Conservation (phyloP, 148 eudicot species). For the Persicaria maculosa region DNA sequence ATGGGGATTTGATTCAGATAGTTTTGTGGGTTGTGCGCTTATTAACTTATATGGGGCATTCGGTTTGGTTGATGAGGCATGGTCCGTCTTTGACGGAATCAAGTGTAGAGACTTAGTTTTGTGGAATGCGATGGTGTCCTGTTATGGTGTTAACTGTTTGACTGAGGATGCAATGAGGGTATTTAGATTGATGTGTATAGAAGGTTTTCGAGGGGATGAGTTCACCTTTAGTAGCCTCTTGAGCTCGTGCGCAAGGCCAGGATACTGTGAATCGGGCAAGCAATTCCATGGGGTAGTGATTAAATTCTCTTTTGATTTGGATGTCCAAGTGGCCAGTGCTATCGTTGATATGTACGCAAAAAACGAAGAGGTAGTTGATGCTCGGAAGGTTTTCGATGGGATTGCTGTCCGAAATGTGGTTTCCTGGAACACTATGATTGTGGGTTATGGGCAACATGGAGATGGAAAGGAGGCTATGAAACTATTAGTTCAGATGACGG, state of each 20-base stretch:
- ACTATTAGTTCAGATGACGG: conserved; percentile 35
- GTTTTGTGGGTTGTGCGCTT: conserved; percentile 36
- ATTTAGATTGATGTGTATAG: conserved; percentile 32
- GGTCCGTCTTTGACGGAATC: conserved; percentile 34
- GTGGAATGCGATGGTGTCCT: conserved; percentile 61
- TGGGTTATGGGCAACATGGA: conserved; percentile 45
- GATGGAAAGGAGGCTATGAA: conserved; percentile 44
- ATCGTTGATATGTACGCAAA: conserved; percentile 51
- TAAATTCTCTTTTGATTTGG: conserved; percentile 36
- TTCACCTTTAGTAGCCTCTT: conserved; percentile 49
- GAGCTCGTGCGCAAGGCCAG: conserved; percentile 31
- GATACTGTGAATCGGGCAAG: conserved; percentile 31
- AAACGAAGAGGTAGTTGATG: conserved; percentile 32
- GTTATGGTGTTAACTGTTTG: conserved; percentile 32
- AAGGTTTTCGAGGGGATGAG: conserved; percentile 41
- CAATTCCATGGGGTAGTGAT: conserved; percentile 43
- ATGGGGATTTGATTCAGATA: conserved; percentile 28
- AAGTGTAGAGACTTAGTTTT: conserved; percentile 38
- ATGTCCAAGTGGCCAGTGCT: conserved; percentile 43
- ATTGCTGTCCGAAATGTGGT: conserved; percentile 41
- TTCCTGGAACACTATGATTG: conserved; percentile 73
- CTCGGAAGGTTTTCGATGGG: conserved; percentile 43
- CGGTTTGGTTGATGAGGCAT: conserved; percentile 39
- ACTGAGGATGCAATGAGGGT: conserved; percentile 29
- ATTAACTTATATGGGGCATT: conserved; percentile 45